These are phyloP conservation scores for Fistulinella cinereoalba DNA, from an alignment of 1,284 basidiomycete genomes.

Conservation along the genomic window DNA sequence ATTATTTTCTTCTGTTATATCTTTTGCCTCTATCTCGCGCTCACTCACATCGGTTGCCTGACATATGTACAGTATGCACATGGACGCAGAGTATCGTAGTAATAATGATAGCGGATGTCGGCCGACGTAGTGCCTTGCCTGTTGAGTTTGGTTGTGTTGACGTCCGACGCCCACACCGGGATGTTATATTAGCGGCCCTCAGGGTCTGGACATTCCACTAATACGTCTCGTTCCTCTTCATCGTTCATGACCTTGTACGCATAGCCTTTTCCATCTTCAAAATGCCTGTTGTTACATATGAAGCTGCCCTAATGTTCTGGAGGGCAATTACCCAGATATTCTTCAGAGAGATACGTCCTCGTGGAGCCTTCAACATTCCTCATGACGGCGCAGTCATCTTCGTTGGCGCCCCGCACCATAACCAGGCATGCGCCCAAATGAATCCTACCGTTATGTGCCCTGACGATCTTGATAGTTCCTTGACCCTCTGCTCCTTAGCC, in stretches of 20 bases:
- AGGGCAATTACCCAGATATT: conserved; percentile 89
- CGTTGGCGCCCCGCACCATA: conserved; percentile 95
- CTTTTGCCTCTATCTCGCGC: conserved; percentile 16
- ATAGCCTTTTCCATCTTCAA: no score
- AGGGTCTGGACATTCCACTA: no score
- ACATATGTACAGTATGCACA: conserved; percentile 31
- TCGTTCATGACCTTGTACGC: conserved; percentile 20
- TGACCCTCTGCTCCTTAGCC: conserved; percentile 86
- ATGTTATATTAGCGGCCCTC: no score
- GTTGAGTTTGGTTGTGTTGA: conserved; percentile 32
- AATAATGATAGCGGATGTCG: conserved; percentile 22
- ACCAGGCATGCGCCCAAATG: conserved; percentile 61
- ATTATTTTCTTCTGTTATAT: conserved; percentile 19
- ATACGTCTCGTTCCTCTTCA: no score
- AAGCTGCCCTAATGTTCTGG: conserved; percentile 74
- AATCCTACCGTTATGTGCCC: conserved; percentile 1
- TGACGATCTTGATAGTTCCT: conserved; percentile 66
- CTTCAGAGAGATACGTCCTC: conserved; percentile 94
- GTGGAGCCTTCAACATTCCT: conserved; percentile 95
- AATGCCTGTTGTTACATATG: conserved; percentile 45
- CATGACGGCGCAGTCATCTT: conserved; percentile 92
- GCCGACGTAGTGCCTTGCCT: background rate
- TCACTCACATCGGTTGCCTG: no score
- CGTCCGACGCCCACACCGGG: no score
- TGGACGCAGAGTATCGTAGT: no score